Evolutionary conservation across 2,329 filamentous ascomycete species (phyloP).

Genomic region (Scorias spongiosa): DNA sequence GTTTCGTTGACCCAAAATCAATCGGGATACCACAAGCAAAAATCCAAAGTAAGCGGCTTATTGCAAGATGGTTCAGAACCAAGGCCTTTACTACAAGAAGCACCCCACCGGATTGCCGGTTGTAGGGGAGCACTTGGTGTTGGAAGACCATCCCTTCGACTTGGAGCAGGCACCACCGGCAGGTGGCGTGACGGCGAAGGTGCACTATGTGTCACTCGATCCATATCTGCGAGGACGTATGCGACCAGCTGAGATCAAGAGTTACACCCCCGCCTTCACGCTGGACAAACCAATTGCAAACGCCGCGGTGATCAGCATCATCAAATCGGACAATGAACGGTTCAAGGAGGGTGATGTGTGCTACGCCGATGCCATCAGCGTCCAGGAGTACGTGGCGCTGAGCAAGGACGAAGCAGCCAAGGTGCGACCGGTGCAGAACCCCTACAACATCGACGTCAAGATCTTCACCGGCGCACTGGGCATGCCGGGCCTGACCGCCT

Average conservation of each 20-base stretch:
- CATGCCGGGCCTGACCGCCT: constrained; percentile 66
- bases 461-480: constrained; percentile 63
- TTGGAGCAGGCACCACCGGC: constrained; percentile 41
- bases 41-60: neutral
- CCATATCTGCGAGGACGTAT: constrained; percentile 74
- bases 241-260: constrained; percentile 48
- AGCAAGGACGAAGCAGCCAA: constrained; percentile 30
- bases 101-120: constrained; percentile 52
- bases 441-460: constrained; percentile 47
- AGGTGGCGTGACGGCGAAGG: constrained; percentile 54
- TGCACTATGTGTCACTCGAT: constrained; percentile 63
- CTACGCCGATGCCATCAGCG: constrained; percentile 23
- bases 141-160: constrained; percentile 58
- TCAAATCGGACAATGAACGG: constrained; percentile 50
- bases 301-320: constrained; percentile 48
- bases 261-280: constrained; percentile 50
- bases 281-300: constrained; percentile 51
- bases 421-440: constrained; percentile 48
- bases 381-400: constrained; percentile 49
- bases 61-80: constrained; percentile 45
- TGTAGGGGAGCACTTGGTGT: constrained; percentile 51
- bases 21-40: neutral
- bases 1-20: neutral
- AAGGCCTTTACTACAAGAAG: constrained; percentile 58
- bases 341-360: constrained; percentile 56